These are phyloP conservation scores for Collybiopsis confluens DNA, from an alignment of 768 basidiomycete genomes.

Conservation along the genomic window DNA sequence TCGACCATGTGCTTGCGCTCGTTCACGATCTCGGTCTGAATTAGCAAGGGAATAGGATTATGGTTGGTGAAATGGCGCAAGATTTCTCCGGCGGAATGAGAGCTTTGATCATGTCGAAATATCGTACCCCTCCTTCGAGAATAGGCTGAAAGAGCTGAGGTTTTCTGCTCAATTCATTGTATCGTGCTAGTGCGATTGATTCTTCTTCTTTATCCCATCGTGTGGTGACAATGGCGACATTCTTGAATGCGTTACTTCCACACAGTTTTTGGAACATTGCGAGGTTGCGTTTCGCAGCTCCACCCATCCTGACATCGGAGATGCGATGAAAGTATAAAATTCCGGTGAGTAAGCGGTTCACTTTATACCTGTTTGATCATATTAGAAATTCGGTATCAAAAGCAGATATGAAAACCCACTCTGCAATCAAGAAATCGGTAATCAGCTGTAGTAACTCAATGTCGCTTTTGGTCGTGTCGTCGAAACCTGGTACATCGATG, in stretches of 20 bases:
- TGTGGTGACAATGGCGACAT: slow-evolving; percentile 49
- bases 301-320: slow-evolving; percentile 45
- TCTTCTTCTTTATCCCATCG: slow-evolving; percentile 31
- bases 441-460: slow-evolving; percentile 18
- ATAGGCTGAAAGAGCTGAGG: slow-evolving; percentile 33
- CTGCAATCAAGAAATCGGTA: slow-evolving; percentile 4
- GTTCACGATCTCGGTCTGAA: slow-evolving; percentile 54
- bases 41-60: slow-evolving; percentile 39
- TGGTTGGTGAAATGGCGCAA: slow-evolving; percentile 27
- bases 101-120: slow-evolving; percentile 27
- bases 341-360: slow-evolving; percentile 29
- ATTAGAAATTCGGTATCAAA: too few species aligned
- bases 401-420: slow-evolving; percentile 1
- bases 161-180: slow-evolving; percentile 25
- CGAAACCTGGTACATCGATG: slow-evolving; percentile 44
- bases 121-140: slow-evolving; percentile 34
- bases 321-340: slow-evolving; percentile 53
- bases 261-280: slow-evolving; percentile 50
- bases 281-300: slow-evolving; percentile 45
- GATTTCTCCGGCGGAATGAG: slow-evolving; percentile 22
- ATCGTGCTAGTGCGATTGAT: slow-evolving; percentile 28
- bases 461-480: slow-evolving; percentile 18
- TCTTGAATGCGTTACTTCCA: slow-evolving; percentile 42
- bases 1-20: slow-evolving; percentile 42
- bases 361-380: slow-evolving; percentile 10